phyloP scores from a whole-genome alignment of 164 flowering plant species.

The Kingdonia uniflora region DNA sequence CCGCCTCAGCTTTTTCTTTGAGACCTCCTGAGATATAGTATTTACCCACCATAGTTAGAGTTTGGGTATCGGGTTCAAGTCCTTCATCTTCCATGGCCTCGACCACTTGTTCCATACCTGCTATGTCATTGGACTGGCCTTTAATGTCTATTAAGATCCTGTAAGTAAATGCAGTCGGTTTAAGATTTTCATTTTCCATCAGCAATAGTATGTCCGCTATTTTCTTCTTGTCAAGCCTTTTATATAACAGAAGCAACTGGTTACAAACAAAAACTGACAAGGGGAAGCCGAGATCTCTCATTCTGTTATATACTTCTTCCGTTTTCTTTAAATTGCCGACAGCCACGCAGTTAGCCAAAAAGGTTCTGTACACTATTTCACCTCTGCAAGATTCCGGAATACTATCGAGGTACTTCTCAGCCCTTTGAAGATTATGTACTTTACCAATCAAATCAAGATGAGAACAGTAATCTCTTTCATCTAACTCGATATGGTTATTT shows the following conservation, averaged over 20 bases:
- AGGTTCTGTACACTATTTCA: conserved; percentile 54
- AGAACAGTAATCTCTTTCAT: conserved; percentile 69
- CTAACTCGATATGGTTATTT: conserved; percentile 27
- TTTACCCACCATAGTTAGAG: conserved; percentile 32
- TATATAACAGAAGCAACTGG: conserved; percentile 71
- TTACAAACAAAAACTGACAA: conserved; percentile 58
- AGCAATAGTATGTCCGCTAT: conserved; percentile 61
- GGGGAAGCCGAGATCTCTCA: conserved; percentile 55
- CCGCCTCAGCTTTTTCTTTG: conserved; percentile 58
- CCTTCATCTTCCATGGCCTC: conserved; percentile 82
- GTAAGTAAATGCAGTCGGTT: conserved; percentile 58
- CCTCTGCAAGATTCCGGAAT: conserved; percentile 58
- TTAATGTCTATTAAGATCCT: conserved; percentile 54
- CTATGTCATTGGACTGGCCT: conserved; percentile 55
- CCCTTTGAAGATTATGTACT: conserved; percentile 46
- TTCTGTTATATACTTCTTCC: conserved; percentile 68
- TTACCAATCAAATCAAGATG: conserved; percentile 66
- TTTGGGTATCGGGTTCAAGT: conserved; percentile 29
- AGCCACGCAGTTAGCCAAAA: conserved; percentile 49
- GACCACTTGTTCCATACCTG: conserved; percentile 69
- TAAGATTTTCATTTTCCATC: conserved; percentile 77
- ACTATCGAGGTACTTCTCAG: conserved; percentile 43
- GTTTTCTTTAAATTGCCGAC: conserved; percentile 42
- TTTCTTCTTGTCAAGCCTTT: conserved; percentile 57
- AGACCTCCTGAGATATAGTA: conserved; percentile 47